Evolutionary conservation across 305 asterid genomes (phyloP).

Genomic region (Euphrasia arctica): DNA sequence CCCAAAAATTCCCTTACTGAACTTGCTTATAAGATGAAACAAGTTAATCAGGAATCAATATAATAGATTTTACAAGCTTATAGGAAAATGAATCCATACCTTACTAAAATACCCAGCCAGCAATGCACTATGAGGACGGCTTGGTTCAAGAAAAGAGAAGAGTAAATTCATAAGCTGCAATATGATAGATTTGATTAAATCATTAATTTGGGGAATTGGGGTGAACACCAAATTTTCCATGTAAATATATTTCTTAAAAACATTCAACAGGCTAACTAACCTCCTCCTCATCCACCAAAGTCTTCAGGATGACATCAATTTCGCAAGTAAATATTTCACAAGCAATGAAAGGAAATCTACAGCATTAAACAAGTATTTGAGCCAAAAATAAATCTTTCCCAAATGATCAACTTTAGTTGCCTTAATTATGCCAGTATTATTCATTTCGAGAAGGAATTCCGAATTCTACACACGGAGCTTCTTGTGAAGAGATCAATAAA

Average conservation of each 20-base stretch:
- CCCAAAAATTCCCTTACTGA: slow-evolving; percentile 30
- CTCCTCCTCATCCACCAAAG: slow-evolving; percentile 97
- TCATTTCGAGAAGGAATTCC: slow-evolving; percentile 10
- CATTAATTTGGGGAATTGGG: slow-evolving; percentile 13
- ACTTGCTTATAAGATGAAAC: slow-evolving; percentile 19
- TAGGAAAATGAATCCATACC: slow-evolving; percentile 42
- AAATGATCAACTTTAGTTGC: slow-evolving; percentile 17
- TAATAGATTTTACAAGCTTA: slow-evolving; percentile 6
- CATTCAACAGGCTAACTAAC: slow-evolving; percentile 35
- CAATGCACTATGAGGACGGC: slow-evolving; percentile 78
- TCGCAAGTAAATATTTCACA: slow-evolving; percentile 97
- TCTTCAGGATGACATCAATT: slow-evolving; percentile 93
- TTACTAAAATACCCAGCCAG: slow-evolving; percentile 98
- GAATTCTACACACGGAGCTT: neutral
- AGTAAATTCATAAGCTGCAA: slow-evolving; percentile 93
- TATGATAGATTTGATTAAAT: slow-evolving; percentile 26
- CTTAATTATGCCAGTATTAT: neutral
- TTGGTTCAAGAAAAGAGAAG: slow-evolving; percentile 90
- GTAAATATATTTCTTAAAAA: slow-evolving; percentile 15
- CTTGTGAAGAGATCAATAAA: slow-evolving; percentile 13
- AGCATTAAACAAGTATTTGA: slow-evolving; percentile 24
- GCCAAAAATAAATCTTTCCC: slow-evolving; percentile 21
- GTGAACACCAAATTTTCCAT: slow-evolving; percentile 16
- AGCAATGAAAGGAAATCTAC: slow-evolving; percentile 94
- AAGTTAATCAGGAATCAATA: slow-evolving; percentile 16